A percentile compares a stretch with the other conserved stretches of the same genome.
These are phyloP conservation scores for Groenewaldozyma auringiensis DNA, from an alignment of 1,139 yeast species.

Conservation along the genomic window DNA sequence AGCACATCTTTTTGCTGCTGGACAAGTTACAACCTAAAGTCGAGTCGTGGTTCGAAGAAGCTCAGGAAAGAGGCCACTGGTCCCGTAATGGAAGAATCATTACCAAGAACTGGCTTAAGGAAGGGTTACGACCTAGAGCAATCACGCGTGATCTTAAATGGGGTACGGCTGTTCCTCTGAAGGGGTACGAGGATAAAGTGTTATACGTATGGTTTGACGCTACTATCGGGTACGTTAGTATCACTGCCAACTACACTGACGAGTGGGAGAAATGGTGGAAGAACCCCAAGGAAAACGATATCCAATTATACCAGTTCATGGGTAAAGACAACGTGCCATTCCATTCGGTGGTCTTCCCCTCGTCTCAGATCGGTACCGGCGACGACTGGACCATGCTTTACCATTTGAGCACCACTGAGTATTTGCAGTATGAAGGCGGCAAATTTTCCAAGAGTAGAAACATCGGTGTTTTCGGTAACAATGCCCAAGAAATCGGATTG, in stretches of 20 bases:
- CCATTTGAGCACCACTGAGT: constrained; percentile 90
- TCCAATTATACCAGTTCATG: constrained; percentile 90
- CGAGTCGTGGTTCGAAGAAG: constrained; percentile 60
- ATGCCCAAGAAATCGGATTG: constrained; percentile 88
- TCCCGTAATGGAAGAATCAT: constrained; percentile 82
- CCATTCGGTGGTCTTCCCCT: constrained; percentile 97
- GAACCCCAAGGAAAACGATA: constrained; percentile 58
- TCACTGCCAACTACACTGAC: constrained; percentile 86
- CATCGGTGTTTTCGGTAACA: constrained; percentile 96
- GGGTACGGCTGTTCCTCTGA: constrained; percentile 97
- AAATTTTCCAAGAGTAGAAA: constrained; percentile 96
- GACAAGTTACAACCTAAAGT: constrained; percentile 75
- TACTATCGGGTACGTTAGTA: constrained; percentile 89
- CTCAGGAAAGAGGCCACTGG: constrained; percentile 75
- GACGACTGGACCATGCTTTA: constrained; percentile 88
- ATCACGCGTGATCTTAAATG: constrained; percentile 94
- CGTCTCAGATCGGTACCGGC: constrained; percentile 78
- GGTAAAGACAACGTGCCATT: constrained; percentile 98
- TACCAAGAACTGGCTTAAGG: constrained; percentile 87
- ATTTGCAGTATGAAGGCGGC: constrained; percentile 94
- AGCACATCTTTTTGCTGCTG: constrained; percentile 75
- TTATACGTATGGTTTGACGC: constrained; percentile 99
- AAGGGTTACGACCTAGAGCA: constrained; percentile 90
- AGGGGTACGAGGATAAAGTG: constrained; percentile 72
- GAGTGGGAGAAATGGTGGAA: constrained; percentile 90